These are phyloP conservation scores for Strobilomyces dryophilus DNA, from an alignment of 768 basidiomycete species.

Conservation along the genomic window DNA sequence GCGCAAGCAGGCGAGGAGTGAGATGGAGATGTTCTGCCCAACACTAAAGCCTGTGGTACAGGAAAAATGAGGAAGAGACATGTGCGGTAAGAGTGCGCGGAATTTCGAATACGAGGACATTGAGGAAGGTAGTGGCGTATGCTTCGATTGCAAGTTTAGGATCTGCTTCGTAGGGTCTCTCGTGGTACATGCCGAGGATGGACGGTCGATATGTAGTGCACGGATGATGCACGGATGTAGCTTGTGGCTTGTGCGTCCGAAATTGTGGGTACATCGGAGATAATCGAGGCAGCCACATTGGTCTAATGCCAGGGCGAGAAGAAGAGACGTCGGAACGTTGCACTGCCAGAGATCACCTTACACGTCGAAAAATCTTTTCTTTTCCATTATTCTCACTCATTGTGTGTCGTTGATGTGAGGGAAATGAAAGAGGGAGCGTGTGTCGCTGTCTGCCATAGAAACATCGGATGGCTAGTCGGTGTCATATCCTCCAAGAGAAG, in stretches of 20 bases:
- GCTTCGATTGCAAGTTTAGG: slow-evolving; percentile 49
- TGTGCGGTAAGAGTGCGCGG: slow-evolving; percentile 29
- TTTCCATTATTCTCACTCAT: no score
- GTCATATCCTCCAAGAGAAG: no score
- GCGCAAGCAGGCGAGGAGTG: slow-evolving; percentile 52
- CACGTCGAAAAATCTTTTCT: no score
- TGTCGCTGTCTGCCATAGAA: no score
- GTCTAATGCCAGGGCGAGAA: slow-evolving; percentile 64
- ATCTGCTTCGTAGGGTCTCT: slow-evolving; percentile 50
- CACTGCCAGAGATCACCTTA: no score
- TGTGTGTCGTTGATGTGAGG: no score
- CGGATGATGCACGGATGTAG: slow-evolving; percentile 50
- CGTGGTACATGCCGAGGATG: slow-evolving; percentile 67
- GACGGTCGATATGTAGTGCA: neutral
- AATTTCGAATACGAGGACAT: slow-evolving; percentile 45
- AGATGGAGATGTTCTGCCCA: slow-evolving; percentile 76
- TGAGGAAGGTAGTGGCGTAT: slow-evolving; percentile 55
- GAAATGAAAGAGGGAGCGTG: no score
- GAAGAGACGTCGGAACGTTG: no score
- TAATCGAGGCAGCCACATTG: slow-evolving; percentile 60
- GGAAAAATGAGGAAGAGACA: slow-evolving; percentile 46
- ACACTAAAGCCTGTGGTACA: slow-evolving; percentile 79
- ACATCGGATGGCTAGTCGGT: no score
- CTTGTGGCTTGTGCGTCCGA: slow-evolving; percentile 49
- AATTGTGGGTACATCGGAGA: slow-evolving; percentile 52